Base-by-base conservation (phyloP, 2,329 filamentous ascomycete species). In the Sarocladium strictum region DNA sequence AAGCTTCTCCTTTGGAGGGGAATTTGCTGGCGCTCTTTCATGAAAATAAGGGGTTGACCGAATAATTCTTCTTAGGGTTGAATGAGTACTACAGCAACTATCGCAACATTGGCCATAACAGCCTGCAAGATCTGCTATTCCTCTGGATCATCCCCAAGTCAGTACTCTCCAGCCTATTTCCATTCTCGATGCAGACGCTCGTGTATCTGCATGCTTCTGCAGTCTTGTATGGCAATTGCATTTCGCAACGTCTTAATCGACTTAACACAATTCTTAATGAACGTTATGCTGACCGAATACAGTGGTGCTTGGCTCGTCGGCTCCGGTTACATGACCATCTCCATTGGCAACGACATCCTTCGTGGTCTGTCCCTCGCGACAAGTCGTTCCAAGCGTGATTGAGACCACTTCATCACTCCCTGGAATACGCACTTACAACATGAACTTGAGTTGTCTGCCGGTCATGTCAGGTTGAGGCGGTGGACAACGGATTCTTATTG, bases 121-220 rank as follows among this genome's bases (percentile, higher is more conserved):
- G 67, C 32, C 43, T 66, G 0, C 45, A 60, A 14, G 68, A 74
- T 45, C 66, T 84, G 29, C 54, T 83, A 41, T 63, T 75, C 53
- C 65, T 83, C 50, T 84, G 80, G 79, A 75, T 82, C 53, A 75
- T 84, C 52, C 79, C 79, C 53, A 83, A 83, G 80, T 83, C 64
- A 63, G 79, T 67, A 2, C 32, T n/a, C 23, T 32, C 19, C 9
- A n/a, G 23, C 19, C 5, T n/a, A n/a, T n/a, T n/a, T n/a, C n/a
- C n/a, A n/a, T n/a, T n/a, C n/a, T n/a, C n/a, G n/a, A n/a, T n/a
- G n/a, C n/a, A n/a, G n/a, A n/a, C n/a, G n/a, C n/a, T n/a, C n/a
- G n/a, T n/a, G n/a, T n/a, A n/a, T n/a, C n/a, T n/a, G n/a, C n/a
- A n/a, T n/a, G n/a, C n/a, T n/a, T n/a, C n/a, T n/a, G n/a, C n/a